phyloP scores from a whole-genome alignment of 2,329 filamentous ascomycete species.

The Mycosphaerelloides madeirae region DNA sequence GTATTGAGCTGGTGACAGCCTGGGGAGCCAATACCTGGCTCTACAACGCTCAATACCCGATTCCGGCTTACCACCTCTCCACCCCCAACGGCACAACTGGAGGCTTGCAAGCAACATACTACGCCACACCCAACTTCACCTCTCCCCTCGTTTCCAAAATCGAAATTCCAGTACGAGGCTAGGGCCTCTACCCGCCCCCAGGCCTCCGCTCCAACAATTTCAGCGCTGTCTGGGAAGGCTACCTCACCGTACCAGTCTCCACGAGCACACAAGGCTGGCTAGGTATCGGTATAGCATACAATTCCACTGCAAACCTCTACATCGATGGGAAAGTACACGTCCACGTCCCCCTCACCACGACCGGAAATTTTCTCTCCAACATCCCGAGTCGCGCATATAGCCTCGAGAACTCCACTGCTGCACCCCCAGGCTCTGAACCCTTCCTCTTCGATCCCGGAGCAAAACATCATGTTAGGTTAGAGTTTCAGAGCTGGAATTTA shows the following conservation, averaged over 20 bases:
- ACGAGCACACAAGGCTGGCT: conserved; percentile 13
- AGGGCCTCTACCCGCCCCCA: conserved; percentile 15
- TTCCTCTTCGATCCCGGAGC: conserved; percentile 14
- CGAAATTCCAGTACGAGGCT: conserved; percentile 12
- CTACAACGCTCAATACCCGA: conserved; percentile 13
- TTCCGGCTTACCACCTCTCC: conserved; percentile 15
- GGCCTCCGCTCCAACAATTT: conserved; percentile 18
- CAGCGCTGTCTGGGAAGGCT: conserved; percentile 16
- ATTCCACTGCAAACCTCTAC: conserved; percentile 15
- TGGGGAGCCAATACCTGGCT: conserved; percentile 17
- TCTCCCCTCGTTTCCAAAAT: conserved; percentile 6
- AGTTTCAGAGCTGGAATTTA: conserved; percentile 16
- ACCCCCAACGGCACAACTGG: conserved; percentile 9
- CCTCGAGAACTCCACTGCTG: conserved; percentile 10
- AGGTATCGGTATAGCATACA: conserved; percentile 13
- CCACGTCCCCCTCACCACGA: conserved; percentile 12
- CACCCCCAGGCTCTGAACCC: conserved; percentile 12
- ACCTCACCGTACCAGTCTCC: conserved; percentile 12
- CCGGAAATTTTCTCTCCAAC: conserved; percentile 17
- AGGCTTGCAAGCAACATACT: conserved; percentile 14
- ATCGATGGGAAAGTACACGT: conserved; percentile 11
- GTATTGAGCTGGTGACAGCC: conserved; percentile 8
- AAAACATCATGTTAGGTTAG: conserved; percentile 12
- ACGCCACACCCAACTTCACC: conserved; percentile 13
- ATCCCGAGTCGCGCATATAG: conserved; percentile 9